phyloP scores from a whole-genome alignment of 1,284 basidiomycete species.

The Phellopilus nigrolimitatus region DNA sequence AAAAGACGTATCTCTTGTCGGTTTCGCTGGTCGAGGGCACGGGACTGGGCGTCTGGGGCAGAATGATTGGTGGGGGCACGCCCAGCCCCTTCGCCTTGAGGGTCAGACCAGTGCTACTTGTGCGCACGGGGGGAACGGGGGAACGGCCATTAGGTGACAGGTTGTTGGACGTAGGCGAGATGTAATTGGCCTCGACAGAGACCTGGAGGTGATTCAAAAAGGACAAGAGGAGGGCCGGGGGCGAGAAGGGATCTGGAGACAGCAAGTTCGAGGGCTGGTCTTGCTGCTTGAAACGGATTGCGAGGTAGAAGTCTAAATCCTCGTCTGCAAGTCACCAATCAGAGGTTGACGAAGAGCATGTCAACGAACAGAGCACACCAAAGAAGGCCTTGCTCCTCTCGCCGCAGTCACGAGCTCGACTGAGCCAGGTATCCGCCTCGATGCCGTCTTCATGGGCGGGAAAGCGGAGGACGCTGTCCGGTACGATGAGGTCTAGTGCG shows the following conservation, averaged over 20 bases:
- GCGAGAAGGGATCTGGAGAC: conserved; percentile 35
- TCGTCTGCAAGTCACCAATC: conserved; percentile 52
- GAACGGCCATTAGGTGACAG: conserved; percentile 34
- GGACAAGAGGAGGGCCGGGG: conserved; percentile 53
- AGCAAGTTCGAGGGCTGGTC: conserved; percentile 24
- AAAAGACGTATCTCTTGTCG: conserved; percentile 67
- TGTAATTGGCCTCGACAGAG: conserved; percentile 77
- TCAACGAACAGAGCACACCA: conserved; percentile 41
- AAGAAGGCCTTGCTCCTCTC: conserved; percentile 73
- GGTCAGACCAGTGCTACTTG: conserved; percentile 12
- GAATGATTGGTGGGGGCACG: conserved; percentile 60
- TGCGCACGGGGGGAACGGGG: conserved; percentile 39
- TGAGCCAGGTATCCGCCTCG: conserved; percentile 14
- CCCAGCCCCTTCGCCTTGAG: conserved; percentile 30
- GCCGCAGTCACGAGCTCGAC: conserved; percentile 32
- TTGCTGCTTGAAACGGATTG: conserved; percentile 46
- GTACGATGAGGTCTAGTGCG: conserved; percentile 59
- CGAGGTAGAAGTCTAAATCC: conserved; percentile 64
- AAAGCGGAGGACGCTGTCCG: conserved; percentile 57
- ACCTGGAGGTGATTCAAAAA: conserved; percentile 72
- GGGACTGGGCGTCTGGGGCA: conserved; percentile 72
- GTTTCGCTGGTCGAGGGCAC: conserved; percentile 61
- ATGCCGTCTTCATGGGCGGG: conserved; percentile 36
- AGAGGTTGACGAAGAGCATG: conserved; percentile 27
- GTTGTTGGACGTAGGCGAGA: conserved; percentile 45